Conservation (phyloP, 1,284 basidiomycete species). For the Cutaneotrichosporon cavernicola region DNA sequence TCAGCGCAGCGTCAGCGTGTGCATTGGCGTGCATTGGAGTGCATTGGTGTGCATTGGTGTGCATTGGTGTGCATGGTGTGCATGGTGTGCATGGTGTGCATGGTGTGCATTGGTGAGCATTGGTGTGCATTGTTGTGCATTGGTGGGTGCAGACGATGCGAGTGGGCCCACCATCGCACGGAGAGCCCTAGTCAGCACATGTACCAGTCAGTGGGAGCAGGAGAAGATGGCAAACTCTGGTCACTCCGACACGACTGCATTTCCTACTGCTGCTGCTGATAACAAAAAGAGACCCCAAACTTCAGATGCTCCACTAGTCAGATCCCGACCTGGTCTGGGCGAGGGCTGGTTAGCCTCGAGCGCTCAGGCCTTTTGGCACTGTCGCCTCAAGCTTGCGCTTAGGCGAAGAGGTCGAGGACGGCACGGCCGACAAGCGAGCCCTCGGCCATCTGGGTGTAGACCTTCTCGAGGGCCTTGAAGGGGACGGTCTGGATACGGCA, state of each 20-base stretch:
- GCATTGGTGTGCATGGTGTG: too few relatives aligned
- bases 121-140: too few relatives aligned
- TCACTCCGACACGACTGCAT: not conserved
- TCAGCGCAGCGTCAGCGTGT: too few relatives aligned
- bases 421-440: constrained; percentile 64
- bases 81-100: too few relatives aligned
- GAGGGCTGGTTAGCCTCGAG: constrained; percentile 3
- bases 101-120: too few relatives aligned
- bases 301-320: constrained; percentile 2
- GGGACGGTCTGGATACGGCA: constrained; percentile 59
- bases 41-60: too few relatives aligned
- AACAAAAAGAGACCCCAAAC: constrained; percentile 5
- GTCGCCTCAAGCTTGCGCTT: not conserved
- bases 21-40: too few relatives aligned
- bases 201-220: not conserved
- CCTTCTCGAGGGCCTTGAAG: constrained; percentile 60
- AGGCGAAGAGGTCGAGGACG: constrained; percentile 57
- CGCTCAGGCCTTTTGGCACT: constrained; percentile 7
- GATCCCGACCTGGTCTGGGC: not conserved
- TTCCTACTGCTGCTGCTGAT: not conserved
- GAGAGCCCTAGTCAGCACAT: too few relatives aligned
- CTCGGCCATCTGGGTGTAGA: constrained; percentile 61
- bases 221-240: too few relatives aligned
- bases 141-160: too few relatives aligned
- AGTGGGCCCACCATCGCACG: too few relatives aligned